Conservation (phyloP, 2,329 filamentous ascomycete genomes). For the Aspergillus melleus region DNA sequence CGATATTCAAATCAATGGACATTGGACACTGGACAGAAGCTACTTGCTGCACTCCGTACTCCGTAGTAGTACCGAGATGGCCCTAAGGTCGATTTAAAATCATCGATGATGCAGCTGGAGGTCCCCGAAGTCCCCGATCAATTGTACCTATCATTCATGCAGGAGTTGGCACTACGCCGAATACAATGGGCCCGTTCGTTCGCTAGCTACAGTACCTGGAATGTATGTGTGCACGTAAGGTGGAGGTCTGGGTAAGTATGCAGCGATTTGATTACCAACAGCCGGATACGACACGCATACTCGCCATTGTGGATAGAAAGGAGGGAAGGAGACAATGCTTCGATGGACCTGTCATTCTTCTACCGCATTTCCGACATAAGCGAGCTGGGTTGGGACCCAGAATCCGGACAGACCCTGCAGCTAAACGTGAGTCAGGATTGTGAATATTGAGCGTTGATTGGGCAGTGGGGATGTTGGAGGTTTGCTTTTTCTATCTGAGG, state of each 20-base stretch:
- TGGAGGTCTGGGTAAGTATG: not conserved
- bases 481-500: not conserved
- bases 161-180: not conserved
- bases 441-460: conserved; percentile 8
- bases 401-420: conserved; percentile 12
- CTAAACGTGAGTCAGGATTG: conserved; percentile 16
- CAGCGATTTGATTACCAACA: too few relatives aligned
- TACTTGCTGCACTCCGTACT: not conserved
- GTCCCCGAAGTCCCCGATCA: not conserved
- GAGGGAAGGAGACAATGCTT: conserved; percentile 1
- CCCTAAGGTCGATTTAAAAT: not conserved
- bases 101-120: not conserved
- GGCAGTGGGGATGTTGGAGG: not conserved
- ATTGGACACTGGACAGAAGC: not conserved
- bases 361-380: conserved; percentile 4
- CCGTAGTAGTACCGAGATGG: not conserved
- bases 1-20: not conserved
- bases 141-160: not conserved
- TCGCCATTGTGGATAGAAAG: not conserved
- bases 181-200: not conserved
- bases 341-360: conserved; percentile 18
- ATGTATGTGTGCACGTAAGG: not conserved
- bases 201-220: not conserved
- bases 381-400: conserved; percentile 4
- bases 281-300: not conserved